Base-by-base conservation (phyloP, 805 yeast species). In the Lachancea quebecensis region DNA sequence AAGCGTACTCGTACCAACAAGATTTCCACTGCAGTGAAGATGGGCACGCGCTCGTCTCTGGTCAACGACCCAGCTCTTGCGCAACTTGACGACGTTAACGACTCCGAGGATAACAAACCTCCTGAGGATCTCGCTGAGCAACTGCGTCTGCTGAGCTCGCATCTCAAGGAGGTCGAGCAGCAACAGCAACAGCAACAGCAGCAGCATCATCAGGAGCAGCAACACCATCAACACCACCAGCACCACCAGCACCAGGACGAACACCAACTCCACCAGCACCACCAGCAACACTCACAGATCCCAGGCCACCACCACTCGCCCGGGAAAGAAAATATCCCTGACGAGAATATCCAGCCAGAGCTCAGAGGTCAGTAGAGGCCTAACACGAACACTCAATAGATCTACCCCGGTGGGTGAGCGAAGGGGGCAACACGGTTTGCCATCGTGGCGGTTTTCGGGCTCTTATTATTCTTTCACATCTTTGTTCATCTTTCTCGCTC, bases 281-380 rank as follows among this genome's bases (percentile, higher is more conserved):
- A 41, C n/a, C 39, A 41, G 14, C 14, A 27, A 10, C 42, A 35
- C 15, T 36, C 35, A 10, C 18, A 31, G n/a, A 38, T 15, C 3
- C 17, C 14, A 16, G 39, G 39, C 10, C 29, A 17, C n/a, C 31
- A 29, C 33, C 41, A 38, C 14, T 29, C 27, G 10, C 43, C 35
- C n/a, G 43, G 28, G 18, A 55, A 59, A 28, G 57, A 52, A 12
- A 62, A 56, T 25, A 57, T 57, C 25, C 50, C 62, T 1, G 66
- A 62, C 40, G 68, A 62, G 43, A 64, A 64, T 40, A 64, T 64
- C 42, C 68, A 64, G 47, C 68, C 68, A 10, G 66, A 62, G 49
- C 50, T 64, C 42, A 59, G 66, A 50, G 65, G 61, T 10, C 63
- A 61, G 33, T 63, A 43, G 48, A 21, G 11, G 12, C 12, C 12